Base-by-base conservation (phyloP, 1,284 basidiomycete species). In the Trichosporon ovoides region DNA sequence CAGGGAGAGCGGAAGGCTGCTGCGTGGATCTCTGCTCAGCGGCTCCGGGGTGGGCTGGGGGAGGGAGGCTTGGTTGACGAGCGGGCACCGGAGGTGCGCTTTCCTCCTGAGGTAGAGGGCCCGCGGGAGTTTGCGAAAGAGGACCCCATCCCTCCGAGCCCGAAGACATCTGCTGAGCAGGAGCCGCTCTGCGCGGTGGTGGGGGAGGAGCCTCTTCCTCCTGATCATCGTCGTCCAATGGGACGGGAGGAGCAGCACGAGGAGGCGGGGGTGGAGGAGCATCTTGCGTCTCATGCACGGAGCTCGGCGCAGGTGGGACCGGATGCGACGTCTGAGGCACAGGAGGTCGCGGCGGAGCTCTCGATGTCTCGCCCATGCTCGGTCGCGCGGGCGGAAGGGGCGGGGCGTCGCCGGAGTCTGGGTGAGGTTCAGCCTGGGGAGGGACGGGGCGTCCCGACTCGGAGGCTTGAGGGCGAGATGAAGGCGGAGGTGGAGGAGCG, bases 171-270 rank as follows among this genome's bases (percentile, higher is more conserved):
- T 38, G 36, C 36, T 53, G 52, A 3, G 22, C 31, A 38, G 56
- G 36, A 24, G 66, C 58, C 53, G 63, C 22, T 18, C 43, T 57
- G 20, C 66, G 67, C 3, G 68, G 68, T 14, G 66, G 66, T 14
- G 66, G 64, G 2, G 70, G 61, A 12, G 53, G 50, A 18, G 34
- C 20, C 33, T 49, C 54, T 14, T 54, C 53, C n/a, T 53, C 56
- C 7, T 55, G 56, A 2, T 49, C 53, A 12, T 52, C 53, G 11
- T 35, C 52, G 28, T 36, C 43, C 34, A 2, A 20, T 11, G 53
- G 49, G 10, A 53, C 38, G 3, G 53, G 40, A 19, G 50, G 38
- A 18, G 33, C 24, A 20, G 24, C 52, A 12, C 37, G 16, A 12
- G 57, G 36, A 35, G 36, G 34, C 5, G 57, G 28, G 11, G 48